Evolutionary conservation across 257 asterid species (phyloP).

Genomic region (Rauvolfia tetraphylla): DNA sequence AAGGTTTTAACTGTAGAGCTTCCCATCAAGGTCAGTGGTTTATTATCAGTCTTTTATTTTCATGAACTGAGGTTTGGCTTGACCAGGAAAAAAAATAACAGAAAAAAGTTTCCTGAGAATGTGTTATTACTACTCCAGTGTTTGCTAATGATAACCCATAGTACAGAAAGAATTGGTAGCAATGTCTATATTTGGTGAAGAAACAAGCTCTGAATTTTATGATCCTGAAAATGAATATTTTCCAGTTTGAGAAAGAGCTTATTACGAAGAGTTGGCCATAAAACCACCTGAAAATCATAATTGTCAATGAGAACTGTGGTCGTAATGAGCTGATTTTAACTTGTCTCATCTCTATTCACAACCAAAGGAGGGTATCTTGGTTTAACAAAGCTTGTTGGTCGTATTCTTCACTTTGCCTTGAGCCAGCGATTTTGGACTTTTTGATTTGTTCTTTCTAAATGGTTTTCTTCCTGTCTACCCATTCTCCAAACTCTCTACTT

Average conservation of each 20-base stretch:
- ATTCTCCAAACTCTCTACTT: background rate
- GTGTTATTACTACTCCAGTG: too few relatives aligned
- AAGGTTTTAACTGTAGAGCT: slow-evolving; percentile 56
- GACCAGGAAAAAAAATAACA: too few relatives aligned
- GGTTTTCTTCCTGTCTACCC: background rate
- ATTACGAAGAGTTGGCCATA: background rate
- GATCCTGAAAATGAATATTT: background rate
- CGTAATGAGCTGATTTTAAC: background rate
- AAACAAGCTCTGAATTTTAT: background rate
- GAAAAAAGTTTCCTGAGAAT: background rate
- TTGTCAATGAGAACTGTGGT: background rate
- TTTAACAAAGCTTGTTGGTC: background rate
- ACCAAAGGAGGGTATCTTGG: background rate
- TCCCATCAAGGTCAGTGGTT: slow-evolving; percentile 54
- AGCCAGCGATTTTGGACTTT: background rate
- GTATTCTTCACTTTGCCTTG: background rate
- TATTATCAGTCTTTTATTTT: background rate
- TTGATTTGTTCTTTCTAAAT: background rate
- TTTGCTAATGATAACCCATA: background rate
- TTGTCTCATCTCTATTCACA: background rate
- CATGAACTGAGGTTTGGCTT: background rate
- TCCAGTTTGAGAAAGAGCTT: background rate
- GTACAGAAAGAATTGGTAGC: background rate
- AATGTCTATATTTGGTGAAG: too few relatives aligned
- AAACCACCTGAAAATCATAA: background rate